Percentiles rank a stretch among this genome's conserved stretches.
These are phyloP conservation scores for Penicillium canariense DNA, from an alignment of 495 filamentous ascomycete genomes.

Conservation along the genomic window DNA sequence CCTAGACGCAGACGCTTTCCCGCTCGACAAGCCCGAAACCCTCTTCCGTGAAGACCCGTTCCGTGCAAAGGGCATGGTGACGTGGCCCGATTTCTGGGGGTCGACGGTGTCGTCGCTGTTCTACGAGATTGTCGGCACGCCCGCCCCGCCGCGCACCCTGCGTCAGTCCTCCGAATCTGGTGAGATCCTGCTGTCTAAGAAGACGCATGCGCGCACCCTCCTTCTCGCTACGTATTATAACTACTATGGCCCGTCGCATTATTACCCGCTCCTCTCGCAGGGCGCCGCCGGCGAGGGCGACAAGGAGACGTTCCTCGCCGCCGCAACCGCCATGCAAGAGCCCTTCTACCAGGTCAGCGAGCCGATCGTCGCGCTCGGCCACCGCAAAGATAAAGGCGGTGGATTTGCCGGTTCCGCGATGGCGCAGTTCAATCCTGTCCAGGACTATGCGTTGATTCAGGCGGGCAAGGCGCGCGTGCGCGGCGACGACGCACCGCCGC, in stretches of 20 bases:
- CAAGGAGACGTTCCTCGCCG: constrained; percentile 54
- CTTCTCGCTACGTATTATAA: constrained; percentile 57
- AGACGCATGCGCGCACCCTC: constrained; percentile 40
- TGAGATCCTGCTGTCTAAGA: constrained; percentile 46
- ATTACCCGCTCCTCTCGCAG: constrained; percentile 50
- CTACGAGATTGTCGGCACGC: constrained; percentile 45
- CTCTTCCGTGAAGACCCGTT: constrained; percentile 46
- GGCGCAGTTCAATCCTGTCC: constrained; percentile 38
- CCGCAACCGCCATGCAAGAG: constrained; percentile 39
- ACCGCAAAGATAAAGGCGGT: constrained; percentile 26
- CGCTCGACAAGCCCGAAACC: constrained; percentile 37
- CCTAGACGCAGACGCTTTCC: constrained; percentile 50
- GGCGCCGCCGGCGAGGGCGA: constrained; percentile 52
- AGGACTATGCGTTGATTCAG: constrained; percentile 27
- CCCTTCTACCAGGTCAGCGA: constrained; percentile 44
- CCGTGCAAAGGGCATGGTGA: constrained; percentile 42
- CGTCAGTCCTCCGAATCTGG: constrained; percentile 48
- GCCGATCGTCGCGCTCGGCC: constrained; percentile 29
- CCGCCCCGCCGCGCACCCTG: constrained; percentile 15
- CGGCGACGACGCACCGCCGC: constrained; percentile 14
- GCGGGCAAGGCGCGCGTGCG: constrained; percentile 19
- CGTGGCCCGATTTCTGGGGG: constrained; percentile 58
- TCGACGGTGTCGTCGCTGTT: constrained; percentile 44
- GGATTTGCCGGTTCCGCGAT: constrained; percentile 34
- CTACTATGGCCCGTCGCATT: constrained; percentile 47